A percentile compares a stretch with the other conserved stretches of the same genome.
phyloP scores from a whole-genome alignment of 192 early-diverging fungal species.

The Kickxella alabastrina region DNA sequence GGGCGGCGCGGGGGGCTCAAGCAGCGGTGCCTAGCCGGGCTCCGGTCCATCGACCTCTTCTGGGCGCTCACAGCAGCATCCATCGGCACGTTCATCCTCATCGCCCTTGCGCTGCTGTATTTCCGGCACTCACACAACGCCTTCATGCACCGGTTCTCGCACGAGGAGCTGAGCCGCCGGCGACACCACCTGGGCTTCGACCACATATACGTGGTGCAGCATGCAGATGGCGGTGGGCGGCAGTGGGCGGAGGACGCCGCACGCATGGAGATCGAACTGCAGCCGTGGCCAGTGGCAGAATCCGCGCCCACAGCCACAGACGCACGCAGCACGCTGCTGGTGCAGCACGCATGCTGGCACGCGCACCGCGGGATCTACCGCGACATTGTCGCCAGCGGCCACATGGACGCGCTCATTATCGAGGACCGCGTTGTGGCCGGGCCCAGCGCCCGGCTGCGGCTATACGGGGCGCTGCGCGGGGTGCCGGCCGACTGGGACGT shows the following conservation, averaged over 20 bases:
- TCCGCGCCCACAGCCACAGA: constrained; percentile 31
- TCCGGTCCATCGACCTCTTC: constrained; percentile 40
- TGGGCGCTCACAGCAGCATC: constrained; percentile 41
- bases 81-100: constrained; percentile 30
- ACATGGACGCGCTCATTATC: constrained; percentile 44
- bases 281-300: constrained; percentile 38
- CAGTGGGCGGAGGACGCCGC: constrained; percentile 17
- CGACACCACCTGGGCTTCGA: constrained; percentile 27
- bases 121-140: constrained; percentile 41
- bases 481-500: constrained; percentile 49
- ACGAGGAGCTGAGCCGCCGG: constrained; percentile 29
- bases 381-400: constrained; percentile 30
- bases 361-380: constrained; percentile 40
- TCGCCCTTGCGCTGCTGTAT: constrained; percentile 40
- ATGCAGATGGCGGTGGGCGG: constrained; percentile 9
- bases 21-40: constrained; percentile 11
- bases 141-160: constrained; percentile 39
- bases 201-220: constrained; percentile 41
- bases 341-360: constrained; percentile 52
- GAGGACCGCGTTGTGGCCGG: constrained; percentile 49
- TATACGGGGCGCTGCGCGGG: constrained; percentile 36
- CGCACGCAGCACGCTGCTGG: constrained; percentile 19
- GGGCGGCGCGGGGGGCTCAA: constrained; percentile 9
- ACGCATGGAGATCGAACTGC: constrained; percentile 25
- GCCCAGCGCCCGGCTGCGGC: constrained; percentile 29